Evolutionary conservation across 306 rosid species (phyloP), one percentile per base, ranked within the genome.

Genomic region (Corylus avellana): DNA sequence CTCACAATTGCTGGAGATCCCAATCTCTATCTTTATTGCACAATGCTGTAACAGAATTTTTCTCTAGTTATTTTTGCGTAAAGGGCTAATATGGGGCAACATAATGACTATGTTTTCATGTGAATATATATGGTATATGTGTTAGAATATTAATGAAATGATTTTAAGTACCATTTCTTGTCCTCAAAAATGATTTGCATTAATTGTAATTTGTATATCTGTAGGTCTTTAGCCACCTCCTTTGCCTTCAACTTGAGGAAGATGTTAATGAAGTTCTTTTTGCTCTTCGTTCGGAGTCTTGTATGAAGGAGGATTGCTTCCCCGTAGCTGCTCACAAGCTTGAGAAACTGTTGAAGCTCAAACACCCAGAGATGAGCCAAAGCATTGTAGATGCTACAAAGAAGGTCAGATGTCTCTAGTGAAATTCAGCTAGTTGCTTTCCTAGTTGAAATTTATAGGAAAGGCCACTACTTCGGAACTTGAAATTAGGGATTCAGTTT

Each of bases 231-330:
- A 75, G 87, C 80, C 94, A 87, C 86, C 85, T 95, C 55, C 90
- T 86, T 84, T 54, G 83, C 87, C 97, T 95, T 81, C 88, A 87
- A 83, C 87, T 88, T 58, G 98, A 92, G 67, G 97, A 94, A 86
- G 98, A 95, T 62, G 94, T 95, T 59, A 95, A 95, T 76, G 98
- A 92, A 88, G 92, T 92, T 55, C 85, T 92, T 61, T 92, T 92
- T 70, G 98, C 94, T 29, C 94, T 92, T 47, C 86, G 87, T 61
- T 89, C 90, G 0, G 92, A 88, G 72, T 81, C 91, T 12, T 79
- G 89, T 70, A 49, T 85, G n/a, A 76, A 85, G 78, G 94, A 87
- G 76, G 83, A 68, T 81, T 70, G 73, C 73, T 85, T 87, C 68
- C 61, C 91, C 2, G 90, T 89, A 84, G 92, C 96, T 29, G 81